Percentiles rank a stretch among this genome's conserved stretches.
These are phyloP conservation scores for California macrophylla DNA, from an alignment of 441 rosid genomes.

Conservation along the genomic window DNA sequence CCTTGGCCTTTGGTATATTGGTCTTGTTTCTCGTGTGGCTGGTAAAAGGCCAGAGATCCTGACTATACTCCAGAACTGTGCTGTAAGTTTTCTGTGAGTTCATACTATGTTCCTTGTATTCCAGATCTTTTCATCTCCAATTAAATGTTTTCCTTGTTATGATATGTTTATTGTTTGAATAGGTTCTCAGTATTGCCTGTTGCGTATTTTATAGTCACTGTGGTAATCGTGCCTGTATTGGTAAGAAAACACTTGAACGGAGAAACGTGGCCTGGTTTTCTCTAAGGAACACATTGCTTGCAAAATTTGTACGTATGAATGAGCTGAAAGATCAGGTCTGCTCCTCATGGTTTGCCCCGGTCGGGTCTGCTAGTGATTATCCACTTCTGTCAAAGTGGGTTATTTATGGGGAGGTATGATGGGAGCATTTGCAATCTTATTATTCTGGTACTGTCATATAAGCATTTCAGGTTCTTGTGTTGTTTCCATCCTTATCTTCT, in stretches of 20 bases:
- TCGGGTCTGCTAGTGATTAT: conserved; percentile 97
- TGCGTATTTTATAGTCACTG: conserved; percentile 96
- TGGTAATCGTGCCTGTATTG: conserved; percentile 77
- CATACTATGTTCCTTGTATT: conserved; percentile 1
- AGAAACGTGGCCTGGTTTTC: conserved; percentile 61
- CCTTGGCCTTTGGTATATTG: conserved; percentile 80
- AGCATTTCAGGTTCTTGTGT: conserved; percentile 7
- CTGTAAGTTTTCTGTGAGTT: conserved; percentile 43
- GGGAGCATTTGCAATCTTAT: conserved; percentile 9
- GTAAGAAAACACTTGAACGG: conserved; percentile 42
- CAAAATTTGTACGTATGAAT: conserved; percentile 58
- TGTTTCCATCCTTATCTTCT: conserved; percentile 8
- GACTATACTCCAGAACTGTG: conserved; percentile 89
- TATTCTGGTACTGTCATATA: conserved; percentile 3
- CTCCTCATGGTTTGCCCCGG: conserved; percentile 99
- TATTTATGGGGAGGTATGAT: conserved; percentile 83
- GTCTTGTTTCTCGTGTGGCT: conserved; percentile 95
- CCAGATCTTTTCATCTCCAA: conserved; percentile 4
- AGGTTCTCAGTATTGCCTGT: conserved; percentile 97
- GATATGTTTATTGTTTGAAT: conserved; percentile 22
- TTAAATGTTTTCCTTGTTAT: conserved; percentile 9
- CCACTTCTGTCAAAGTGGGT: conserved; percentile 97
- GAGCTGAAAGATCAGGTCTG: conserved; percentile 93
- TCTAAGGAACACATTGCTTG: conserved; percentile 59
- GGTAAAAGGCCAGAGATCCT: conserved; percentile 83